Percentiles rank a stretch among this genome's conserved stretches.
Conservation (phyloP, 352 stramenopile species). For the Phytophthora lateralis region DNA sequence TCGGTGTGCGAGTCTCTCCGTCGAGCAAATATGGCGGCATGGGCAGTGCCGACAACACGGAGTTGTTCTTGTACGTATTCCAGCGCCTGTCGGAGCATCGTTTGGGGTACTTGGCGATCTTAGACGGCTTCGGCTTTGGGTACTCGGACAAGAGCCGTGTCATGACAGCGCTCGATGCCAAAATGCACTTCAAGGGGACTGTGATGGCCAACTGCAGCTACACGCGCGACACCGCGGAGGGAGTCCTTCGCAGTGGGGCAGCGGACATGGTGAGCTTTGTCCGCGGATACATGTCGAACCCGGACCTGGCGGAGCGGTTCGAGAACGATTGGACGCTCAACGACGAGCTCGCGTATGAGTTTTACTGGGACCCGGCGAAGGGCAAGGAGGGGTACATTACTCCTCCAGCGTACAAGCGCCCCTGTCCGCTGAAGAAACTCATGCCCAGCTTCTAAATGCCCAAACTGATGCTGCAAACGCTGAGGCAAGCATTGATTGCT, state of each 20-base stretch:
- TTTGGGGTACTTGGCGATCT: constrained; percentile 35
- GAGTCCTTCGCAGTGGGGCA: constrained; percentile 22
- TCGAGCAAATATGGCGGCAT: constrained; percentile 39
- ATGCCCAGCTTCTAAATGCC: constrained; percentile 11
- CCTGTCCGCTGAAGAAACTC: constrained; percentile 15
- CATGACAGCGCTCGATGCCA: constrained; percentile 28
- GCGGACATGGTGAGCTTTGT: constrained; percentile 36
- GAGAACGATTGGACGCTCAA: constrained; percentile 25
- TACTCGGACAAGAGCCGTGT: constrained; percentile 34
- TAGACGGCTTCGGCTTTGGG: constrained; percentile 37
- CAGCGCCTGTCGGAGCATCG: constrained; percentile 30
- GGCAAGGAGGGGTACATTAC: constrained; percentile 34
- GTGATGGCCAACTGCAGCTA: constrained; percentile 38
- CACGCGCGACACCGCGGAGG: constrained; percentile 26
- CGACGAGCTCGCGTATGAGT: constrained; percentile 27
- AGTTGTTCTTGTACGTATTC: constrained; percentile 47
- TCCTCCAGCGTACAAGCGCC: constrained; percentile 14
- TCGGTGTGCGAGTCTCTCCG: constrained; percentile 39
- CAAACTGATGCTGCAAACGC: background rate
- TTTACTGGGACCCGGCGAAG: constrained; percentile 33
- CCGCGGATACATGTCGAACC: constrained; percentile 31
- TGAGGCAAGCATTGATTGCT: background rate
- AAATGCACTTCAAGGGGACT: constrained; percentile 30
- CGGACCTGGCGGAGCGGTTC: constrained; percentile 31
- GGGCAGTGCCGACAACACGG: constrained; percentile 35